Evolutionary conservation across 768 basidiomycete genomes (phyloP).

Genomic region (Trichaptum fuscoviolaceum): DNA sequence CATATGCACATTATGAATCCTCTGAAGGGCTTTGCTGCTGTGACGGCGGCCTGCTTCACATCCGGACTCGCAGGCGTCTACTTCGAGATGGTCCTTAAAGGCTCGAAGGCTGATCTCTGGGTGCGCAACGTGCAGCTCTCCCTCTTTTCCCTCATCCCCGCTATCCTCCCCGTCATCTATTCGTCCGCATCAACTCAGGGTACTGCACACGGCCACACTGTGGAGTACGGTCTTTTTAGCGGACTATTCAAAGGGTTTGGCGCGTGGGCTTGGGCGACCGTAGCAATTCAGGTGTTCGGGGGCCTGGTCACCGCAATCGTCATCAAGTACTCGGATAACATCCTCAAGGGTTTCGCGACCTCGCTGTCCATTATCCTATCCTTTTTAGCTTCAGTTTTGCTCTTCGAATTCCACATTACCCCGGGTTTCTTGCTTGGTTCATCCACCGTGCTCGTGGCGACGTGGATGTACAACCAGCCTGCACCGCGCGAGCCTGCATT

Average conservation of each 20-base stretch:
- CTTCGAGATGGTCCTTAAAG: constrained; percentile 96
- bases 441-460: constrained; percentile 76
- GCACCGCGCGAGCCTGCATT: constrained; percentile 12
- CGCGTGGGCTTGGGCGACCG: constrained; percentile 87
- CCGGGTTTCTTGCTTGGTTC: constrained; percentile 83
- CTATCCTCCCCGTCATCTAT: constrained; percentile 71
- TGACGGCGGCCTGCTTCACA: constrained; percentile 87
- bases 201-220: constrained; percentile 15
- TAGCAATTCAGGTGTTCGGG: constrained; percentile 84
- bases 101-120: constrained; percentile 87
- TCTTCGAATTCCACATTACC: constrained; percentile 88
- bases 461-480: constrained; percentile 87
- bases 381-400: constrained; percentile 84
- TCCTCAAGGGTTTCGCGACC: constrained; percentile 92
- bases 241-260: constrained; percentile 82
- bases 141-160: constrained; percentile 88
- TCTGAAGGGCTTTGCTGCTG: constrained; percentile 83
- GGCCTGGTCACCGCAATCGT: constrained; percentile 90
- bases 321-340: constrained; percentile 92
- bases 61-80: constrained; percentile 96
- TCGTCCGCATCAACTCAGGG: constrained; percentile 24
- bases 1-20: constrained; percentile 65
- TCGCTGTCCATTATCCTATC: constrained; percentile 91
- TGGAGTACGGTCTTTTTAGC: constrained; percentile 32
- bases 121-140: constrained; percentile 95